Base-by-base conservation (phyloP, 345 rosid genomes). In the Punica granatum region DNA sequence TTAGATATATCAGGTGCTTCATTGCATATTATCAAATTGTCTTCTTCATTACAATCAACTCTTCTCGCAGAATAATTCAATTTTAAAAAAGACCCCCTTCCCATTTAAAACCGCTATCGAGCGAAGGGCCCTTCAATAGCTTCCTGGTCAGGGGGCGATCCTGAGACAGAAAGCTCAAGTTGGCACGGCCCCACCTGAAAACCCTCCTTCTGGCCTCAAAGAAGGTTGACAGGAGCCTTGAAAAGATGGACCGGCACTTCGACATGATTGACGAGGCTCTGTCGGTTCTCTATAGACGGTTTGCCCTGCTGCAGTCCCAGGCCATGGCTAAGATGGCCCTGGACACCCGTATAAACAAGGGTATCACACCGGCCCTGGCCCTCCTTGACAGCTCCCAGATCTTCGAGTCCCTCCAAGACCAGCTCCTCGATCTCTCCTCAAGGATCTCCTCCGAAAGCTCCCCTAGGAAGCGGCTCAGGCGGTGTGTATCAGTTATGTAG, bases 311-410 rank as follows among this genome's bases (percentile, higher is more conserved):
- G 48, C 89, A 85, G 63, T 76, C 89, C 75, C 49, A 75, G 68
- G 78, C 83, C 42, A 83, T 85, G 82, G 77, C 87, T 31, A 59
- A 81, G 2, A 87, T 74, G 73, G 89, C 89, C 37, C 85, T 87
- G 7, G 86, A 87, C 49, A 83, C 85, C 31, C 73, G 89, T 63
- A 85, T 85, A 65, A 87, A 81, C 51, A 73, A 89, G 65, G 88
- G 86, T 7, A 72, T 83, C 34, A 72, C 81, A 19, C 86, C 86
- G 35, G 84, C 89, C 26, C 83, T 83, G 33, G 64, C 74, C 30
- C 76, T 87, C 28, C 78, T 87, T 4, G 79, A 83, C 28, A 74
- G 71, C 67, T 84, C 84, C 77, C 82, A 77, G 71, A 75, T 74
- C 59, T 76, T 67, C 2, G 85, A 87, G 71, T 72, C 87, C 53